Evolutionary conservation across 2,329 filamentous ascomycete species (phyloP), one percentile per base, ranked within the genome.

Genomic region (Nakataea oryzae): DNA sequence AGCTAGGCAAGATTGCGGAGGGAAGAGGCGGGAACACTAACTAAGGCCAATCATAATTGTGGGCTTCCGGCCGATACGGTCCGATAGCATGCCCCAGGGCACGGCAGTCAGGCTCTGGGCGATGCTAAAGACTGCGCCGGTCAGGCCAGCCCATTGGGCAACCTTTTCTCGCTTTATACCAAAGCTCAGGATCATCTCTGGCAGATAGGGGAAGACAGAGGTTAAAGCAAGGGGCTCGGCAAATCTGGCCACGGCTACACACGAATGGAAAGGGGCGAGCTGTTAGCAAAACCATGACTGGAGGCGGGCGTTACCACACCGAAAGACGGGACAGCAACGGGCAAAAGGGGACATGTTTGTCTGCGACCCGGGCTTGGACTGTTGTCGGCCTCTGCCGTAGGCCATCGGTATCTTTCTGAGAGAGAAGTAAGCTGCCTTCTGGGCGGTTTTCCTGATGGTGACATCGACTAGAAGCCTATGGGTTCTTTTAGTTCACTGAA

Each of bases 141-240:
- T 88, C 62, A 91, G 76, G 60, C 89, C 89, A n/a, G 87, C 89
- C 88, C 89, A 93, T 77, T 86, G 88, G 55, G 90, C 89, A 28
- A 96, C 83, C 57, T 91, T 80, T 67, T 88, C 83, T 66, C 86
- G 81, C 9, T 83, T 79, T 21, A 96, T 79, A 12, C 88, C 86
- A 66, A 96, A 91, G 71, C 86, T 88, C 67, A 87, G 82, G 62
- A 96, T 89, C 89, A 96, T 95, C 74, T 93, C 89, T 13, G 89
- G 89, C 66, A 88, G 79, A 67, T 80, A 82, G 71, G 88, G 88
- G 64, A 87, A 87, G 65, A 90, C 85, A 28, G 87, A 90, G 17
- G 88, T 91, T 68, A 89, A 78, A 9, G 88, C 83, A 64, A 88
- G 76, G 11, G 90, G 90, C 72, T 93, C 90, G 64, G 89, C 87